Conservation (phyloP, 1,284 basidiomycete species). For the Leccinum subrobustum region DNA sequence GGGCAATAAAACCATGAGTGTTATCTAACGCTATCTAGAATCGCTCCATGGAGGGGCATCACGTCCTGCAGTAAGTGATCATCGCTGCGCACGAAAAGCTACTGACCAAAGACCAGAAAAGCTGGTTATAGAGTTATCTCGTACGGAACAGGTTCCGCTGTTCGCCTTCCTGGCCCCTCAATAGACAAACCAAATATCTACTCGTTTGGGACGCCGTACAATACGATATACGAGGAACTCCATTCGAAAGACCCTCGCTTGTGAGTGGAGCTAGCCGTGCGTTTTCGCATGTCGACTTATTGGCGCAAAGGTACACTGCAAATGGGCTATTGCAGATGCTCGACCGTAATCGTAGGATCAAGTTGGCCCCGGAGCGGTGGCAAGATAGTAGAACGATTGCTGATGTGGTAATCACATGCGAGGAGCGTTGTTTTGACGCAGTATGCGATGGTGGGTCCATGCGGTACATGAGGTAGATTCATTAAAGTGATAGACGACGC, state of each 20-base stretch:
- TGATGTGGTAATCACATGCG: conserved; percentile 98
- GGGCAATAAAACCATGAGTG: not conserved
- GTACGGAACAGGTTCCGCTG: conserved; percentile 95
- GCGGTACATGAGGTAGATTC: conserved; percentile 10
- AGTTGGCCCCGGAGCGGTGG: conserved; percentile 94
- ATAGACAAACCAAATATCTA: conserved; percentile 99
- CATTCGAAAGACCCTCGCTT: conserved; percentile 81
- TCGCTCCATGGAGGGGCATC: conserved; percentile 98
- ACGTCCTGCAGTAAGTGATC: conserved; percentile 76
- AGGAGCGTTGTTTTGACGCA: conserved; percentile 97
- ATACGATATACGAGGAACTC: conserved; percentile 94
- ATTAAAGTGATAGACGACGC: conserved; percentile 14
- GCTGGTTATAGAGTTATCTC: conserved; percentile 92
- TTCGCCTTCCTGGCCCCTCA: conserved; percentile 92
- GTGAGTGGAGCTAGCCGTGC: conserved; percentile 45
- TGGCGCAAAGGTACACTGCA: conserved; percentile 73
- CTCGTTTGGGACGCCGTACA: conserved; percentile 97
- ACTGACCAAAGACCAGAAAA: conserved; percentile 49
- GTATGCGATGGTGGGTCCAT: conserved; percentile 87
- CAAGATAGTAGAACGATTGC: conserved; percentile 87
- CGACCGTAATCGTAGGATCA: conserved; percentile 92
- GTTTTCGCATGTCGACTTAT: conserved; percentile 14
- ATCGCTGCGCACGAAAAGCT: not conserved
- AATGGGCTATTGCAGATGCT: conserved; percentile 98
- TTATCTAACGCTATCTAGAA: conserved; percentile 58